Conservation (phyloP, 371 early-diverging fungal genomes). For the Mortierella sp. region DNA sequence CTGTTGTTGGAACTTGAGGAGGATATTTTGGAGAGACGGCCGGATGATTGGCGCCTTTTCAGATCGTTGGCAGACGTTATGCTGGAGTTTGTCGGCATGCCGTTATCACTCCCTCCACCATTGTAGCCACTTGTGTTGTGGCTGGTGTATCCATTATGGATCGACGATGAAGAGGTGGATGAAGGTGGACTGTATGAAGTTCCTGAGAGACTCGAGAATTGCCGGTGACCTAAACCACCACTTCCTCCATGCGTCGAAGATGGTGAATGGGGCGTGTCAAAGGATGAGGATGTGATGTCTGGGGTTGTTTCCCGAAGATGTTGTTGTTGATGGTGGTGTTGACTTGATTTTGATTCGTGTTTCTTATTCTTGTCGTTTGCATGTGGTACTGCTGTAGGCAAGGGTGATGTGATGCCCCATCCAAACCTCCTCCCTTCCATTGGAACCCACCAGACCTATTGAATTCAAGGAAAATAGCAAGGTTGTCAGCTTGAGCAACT, state of each 20-base stretch:
- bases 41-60: slow-evolving; percentile 39
- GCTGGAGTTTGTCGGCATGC: not conserved
- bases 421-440: slow-evolving; percentile 44
- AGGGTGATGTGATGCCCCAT: slow-evolving; percentile 42
- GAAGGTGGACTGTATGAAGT: slow-evolving; percentile 30
- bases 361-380: not conserved
- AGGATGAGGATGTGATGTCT: not conserved
- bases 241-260: not conserved
- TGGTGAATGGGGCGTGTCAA: slow-evolving; percentile 8
- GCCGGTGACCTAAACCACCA: not conserved
- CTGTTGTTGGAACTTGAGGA: slow-evolving; percentile 14
- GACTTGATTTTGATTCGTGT: not conserved
- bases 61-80: not conserved
- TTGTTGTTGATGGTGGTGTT: not conserved
- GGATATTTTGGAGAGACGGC: slow-evolving; percentile 38
- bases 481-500: not conserved
- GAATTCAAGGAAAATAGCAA: not conserved
- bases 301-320: not conserved
- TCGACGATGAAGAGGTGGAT: slow-evolving; percentile 14
- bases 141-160: not conserved
- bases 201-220: slow-evolving; percentile 25
- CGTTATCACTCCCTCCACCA: not conserved
- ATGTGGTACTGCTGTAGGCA: slow-evolving; percentile 10
- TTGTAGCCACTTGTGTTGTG: slow-evolving; percentile 6
- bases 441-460: slow-evolving; percentile 45